Evolutionary conservation across 257 asterid species (phyloP).

Genomic region (Rehmannia glutinosa): DNA sequence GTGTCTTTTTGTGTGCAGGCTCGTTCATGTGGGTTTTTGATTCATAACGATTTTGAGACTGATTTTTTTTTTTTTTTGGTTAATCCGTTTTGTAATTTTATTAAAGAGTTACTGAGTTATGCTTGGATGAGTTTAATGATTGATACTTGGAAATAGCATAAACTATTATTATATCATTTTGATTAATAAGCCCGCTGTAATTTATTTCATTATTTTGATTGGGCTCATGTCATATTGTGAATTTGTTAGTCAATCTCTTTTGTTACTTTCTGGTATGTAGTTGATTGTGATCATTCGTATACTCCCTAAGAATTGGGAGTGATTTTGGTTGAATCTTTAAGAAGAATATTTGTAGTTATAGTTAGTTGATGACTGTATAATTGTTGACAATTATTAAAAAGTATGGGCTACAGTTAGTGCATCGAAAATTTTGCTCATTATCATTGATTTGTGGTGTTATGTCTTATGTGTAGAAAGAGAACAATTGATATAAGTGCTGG

Average conservation of each 20-base stretch:
- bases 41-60: background rate
- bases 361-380: conserved; percentile 3
- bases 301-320: background rate
- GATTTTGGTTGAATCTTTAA: no score
- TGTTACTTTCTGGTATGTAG: background rate
- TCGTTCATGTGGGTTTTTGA: background rate
- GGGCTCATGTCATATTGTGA: background rate
- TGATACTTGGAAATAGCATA: background rate
- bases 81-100: background rate
- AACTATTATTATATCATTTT: background rate
- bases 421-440: no score
- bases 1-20: background rate
- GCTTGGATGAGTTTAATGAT: background rate
- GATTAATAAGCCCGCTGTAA: no score
- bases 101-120: background rate
- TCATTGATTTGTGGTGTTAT: background rate
- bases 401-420: no score
- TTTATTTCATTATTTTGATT: no score
- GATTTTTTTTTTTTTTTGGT: background rate
- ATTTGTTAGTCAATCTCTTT: background rate
- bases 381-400: background rate
- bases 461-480: conserved; percentile 22
- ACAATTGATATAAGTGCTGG: conserved; percentile 32
- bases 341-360: background rate
- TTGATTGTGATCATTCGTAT: background rate